Evolutionary conservation across 2,329 filamentous ascomycete species (phyloP), one percentile per base, ranked within the genome.

Genomic region (Colletotrichum scovillei): DNA sequence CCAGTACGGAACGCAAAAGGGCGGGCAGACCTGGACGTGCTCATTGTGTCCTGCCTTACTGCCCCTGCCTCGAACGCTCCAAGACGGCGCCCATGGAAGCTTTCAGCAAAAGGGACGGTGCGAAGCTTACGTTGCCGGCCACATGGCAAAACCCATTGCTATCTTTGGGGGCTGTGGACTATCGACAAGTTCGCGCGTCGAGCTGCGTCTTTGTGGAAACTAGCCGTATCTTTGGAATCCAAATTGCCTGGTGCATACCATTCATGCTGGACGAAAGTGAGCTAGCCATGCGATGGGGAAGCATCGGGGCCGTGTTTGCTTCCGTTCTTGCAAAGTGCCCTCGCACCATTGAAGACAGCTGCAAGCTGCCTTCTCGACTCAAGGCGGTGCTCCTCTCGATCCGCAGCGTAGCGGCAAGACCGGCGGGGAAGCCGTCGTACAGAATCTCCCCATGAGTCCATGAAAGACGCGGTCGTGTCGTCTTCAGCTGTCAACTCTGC

Each of bases 321-420:
- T 69, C 62, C 16, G 24, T 64, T 46, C 46, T 22, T 53, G 19
- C 70, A 65, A 65, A 42, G 55, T 63, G 42, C 30, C 60, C 46
- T 62, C 32, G 62, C 68, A 72, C 58, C 28, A 63, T 52, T 32
- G 30, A 38, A 38, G 24, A 55, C 32, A 38, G 28, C 71, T 75
- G 73, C 71, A 75, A 55, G 57, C 38, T 71, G 71, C 71, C 70
- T 75, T 60, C 67, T 55, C 53, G 22, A 46, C 38, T 30, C 57
- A 53, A 67, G 53, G n/a, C 32, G 42, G 46, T 42, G 16, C 19
- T 24, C 73, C 52, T 55, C 28, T 63, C 52, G 46, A 56, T 56
- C 56, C 28, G 26, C 46, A 46, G 19, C n/a, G n/a, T 16, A 46
- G 62, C 24, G 22, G 57, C 55, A 53, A 32, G 42, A 55, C 57